Base-by-base conservation (phyloP, 106 monocot genomes). In the Platanthera zijinensis region DNA sequence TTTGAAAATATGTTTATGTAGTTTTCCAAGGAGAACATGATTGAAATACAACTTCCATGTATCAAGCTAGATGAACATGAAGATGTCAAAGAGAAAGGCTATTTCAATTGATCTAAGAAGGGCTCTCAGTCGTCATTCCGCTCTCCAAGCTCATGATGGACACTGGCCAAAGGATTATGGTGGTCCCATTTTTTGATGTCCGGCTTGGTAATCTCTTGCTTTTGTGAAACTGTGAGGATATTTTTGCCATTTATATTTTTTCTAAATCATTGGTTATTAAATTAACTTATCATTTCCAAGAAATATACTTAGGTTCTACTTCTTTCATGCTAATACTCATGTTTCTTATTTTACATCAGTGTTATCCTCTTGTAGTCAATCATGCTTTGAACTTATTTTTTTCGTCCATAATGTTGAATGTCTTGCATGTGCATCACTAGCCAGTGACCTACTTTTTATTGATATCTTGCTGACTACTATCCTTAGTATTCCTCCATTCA, bases 161-260 rank as follows among this genome's bases (percentile, higher is more conserved):
- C 95, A 95, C 70, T 92, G 95, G 95, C 80, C 90, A 17, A 92
- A 92, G 30, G 95, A 95, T 68, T 95, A 90, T 59, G 92, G 90
- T 17, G 95, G 95, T 25, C 92, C 92, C 13, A 90, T 92, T 92
- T 96, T 71, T 82, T 96, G 50, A 75, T 89, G 78, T 92, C 95
- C 69, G 89, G 85, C 59, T 72, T 96, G 88, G 90, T 90, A 89
- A 72, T 68, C 47, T 56, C 5, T 74, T 70, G 18, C 46, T 15
- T 48, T 19, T 8, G 18, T 22, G 51, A 32, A 68, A 8, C 22
- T 10, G 3, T 61, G n/a, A 61, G 1, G 22, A 0, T 71, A 48
- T 39, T 18, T 51, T 5, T 72, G 2, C 22, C 51, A 72, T 19
- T 8, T 51, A 51, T 51, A 50, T 1, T 72, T 50, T 25, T 9